Evolutionary conservation across 108 stramenopile species (phyloP), one percentile per base, ranked within the genome.

Genomic region (Skeletonema tropicum): DNA sequence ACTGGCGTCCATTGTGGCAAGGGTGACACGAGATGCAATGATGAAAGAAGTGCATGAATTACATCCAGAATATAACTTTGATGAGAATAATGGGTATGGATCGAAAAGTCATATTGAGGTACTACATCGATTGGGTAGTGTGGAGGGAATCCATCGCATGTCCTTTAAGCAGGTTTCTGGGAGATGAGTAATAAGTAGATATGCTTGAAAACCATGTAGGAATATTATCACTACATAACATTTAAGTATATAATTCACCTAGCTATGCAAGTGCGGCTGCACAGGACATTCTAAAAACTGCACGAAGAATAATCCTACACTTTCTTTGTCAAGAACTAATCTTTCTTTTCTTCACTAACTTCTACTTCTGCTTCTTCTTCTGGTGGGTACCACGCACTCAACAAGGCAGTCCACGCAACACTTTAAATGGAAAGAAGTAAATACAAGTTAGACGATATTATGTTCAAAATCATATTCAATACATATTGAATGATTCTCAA

Each of bases 321-420:
- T n/a, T 15, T 15, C 42, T n/a, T 45, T n/a, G 42, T 41, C 39
- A 10, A 45, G 42, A 45, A 45, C 3, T n/a, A 45, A 45, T 45
- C 42, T 45, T 45, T 45, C 42, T 45, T 45, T n/a, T 45, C 42
- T 45, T 45, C 42, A 45, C 42, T 45, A 45, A n/a, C 42, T 45
- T n/a, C 42, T n/a, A 3, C 15, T 15, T 45, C 42, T 15, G 5
- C 66, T 33, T 82, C 68, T 60, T 83, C 66, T 15, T 76, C 77
- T 11, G 91, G 91, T n/a, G 91, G 91, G 70, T 90, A 92, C 91
- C 91, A 92, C 11, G 86, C 77, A 59, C 83, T 84, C 39, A 92
- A 66, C 9, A 93, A 72, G 12, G 92, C 92, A n/a, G 92, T 93
- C 92, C 92, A 93, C 19, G 82, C 92, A 70, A 93, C 76, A 66